Evolutionary conservation across 805 yeast species (phyloP).

Genomic region (Sugiyamaella floridensis): DNA sequence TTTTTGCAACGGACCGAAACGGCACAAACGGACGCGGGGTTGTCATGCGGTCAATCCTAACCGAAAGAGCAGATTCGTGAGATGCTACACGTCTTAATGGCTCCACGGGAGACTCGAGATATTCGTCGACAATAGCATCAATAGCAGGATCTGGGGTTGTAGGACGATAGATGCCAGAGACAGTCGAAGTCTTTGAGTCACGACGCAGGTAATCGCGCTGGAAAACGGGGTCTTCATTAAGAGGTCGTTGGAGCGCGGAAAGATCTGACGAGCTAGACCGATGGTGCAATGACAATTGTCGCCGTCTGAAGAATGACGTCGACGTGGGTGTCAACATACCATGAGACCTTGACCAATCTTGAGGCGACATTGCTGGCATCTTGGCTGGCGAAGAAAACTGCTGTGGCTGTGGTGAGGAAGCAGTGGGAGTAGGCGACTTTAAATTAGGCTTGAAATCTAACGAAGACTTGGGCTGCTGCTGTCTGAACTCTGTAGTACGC

Average conservation of each 20-base stretch:
- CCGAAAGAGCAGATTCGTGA: not conserved
- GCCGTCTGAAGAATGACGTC: not conserved
- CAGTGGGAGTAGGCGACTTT: too few species aligned
- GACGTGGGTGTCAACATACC: not conserved
- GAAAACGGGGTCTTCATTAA: not conserved
- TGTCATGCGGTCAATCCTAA: not conserved
- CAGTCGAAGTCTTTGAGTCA: not conserved
- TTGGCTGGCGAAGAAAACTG: too few species aligned
- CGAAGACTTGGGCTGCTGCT: too few species aligned
- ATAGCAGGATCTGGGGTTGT: not conserved
- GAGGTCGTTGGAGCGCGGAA: not conserved
- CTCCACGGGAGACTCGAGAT: not conserved
- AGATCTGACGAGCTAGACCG: not conserved
- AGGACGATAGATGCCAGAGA: not conserved
- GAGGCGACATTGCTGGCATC: not conserved
- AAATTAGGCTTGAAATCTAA: too few species aligned
- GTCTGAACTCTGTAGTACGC: too few species aligned
- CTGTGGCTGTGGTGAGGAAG: too few species aligned
- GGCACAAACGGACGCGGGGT: not conserved
- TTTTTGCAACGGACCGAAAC: not conserved
- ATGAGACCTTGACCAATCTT: not conserved
- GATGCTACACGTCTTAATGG: not conserved
- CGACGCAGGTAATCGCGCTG: not conserved
- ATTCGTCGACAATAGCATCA: not conserved
- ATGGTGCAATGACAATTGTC: not conserved